Evolutionary conservation across 73 alveolate genomes (phyloP).

Genomic region (Breviolum minutum): DNA sequence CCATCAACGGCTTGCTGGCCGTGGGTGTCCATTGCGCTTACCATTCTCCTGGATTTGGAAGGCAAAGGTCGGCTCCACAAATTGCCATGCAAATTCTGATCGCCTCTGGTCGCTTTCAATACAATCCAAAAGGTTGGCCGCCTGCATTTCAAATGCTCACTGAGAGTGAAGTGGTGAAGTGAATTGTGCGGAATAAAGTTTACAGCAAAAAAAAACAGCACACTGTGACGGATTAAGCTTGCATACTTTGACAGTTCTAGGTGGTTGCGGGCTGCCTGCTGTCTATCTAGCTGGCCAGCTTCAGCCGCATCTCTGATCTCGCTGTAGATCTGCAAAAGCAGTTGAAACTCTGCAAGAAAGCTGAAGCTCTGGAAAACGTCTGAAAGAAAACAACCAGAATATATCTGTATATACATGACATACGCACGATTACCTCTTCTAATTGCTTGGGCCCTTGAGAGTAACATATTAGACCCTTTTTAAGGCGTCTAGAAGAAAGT

Average conservation of each 20-base stretch:
- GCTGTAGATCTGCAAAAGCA: constrained; percentile 59
- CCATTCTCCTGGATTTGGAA: constrained; percentile 42
- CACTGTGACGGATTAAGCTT: background rate
- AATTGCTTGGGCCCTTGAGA: background rate
- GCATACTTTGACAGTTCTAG: background rate
- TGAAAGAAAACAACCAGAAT: too few relatives aligned
- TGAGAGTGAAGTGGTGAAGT: background rate
- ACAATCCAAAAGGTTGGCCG: constrained; percentile 66
- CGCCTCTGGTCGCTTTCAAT: constrained; percentile 77
- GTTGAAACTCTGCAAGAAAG: background rate
- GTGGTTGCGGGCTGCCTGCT: constrained; percentile 10
- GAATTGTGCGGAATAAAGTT: background rate
- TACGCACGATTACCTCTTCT: background rate
- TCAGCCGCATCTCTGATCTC: constrained; percentile 60
- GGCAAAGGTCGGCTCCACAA: background rate
- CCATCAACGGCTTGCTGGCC: constrained; percentile 22
- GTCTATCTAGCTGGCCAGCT: constrained; percentile 56
- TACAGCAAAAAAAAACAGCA: background rate
- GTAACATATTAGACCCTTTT: too few relatives aligned
- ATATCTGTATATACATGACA: background rate
- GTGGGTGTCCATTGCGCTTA: constrained; percentile 59
- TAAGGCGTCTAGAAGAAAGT: too few relatives aligned
- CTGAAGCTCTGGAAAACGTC: too few relatives aligned
- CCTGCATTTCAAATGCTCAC: background rate
- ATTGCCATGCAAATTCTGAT: background rate